phyloP scores from a whole-genome alignment of 805 yeast genomes.

The Suhomyces pyralidae region DNA sequence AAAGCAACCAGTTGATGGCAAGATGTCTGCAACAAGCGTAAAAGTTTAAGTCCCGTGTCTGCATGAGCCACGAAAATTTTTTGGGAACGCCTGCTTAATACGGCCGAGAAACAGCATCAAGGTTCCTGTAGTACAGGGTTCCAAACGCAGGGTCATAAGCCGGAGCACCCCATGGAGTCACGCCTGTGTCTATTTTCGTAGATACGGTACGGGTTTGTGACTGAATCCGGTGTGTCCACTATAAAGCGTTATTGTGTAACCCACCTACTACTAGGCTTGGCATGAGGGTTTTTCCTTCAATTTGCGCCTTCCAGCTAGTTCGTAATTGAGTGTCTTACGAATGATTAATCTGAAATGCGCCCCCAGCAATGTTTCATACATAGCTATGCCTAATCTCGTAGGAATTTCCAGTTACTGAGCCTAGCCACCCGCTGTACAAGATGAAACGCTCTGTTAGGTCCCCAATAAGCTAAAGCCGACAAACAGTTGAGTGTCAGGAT shows the following conservation, averaged over 20 bases:
- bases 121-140: background rate
- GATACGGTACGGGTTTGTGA: background rate
- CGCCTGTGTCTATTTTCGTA: background rate
- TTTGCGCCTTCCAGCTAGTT: background rate
- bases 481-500: too few species aligned
- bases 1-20: background rate
- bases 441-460: background rate
- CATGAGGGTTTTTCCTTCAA: background rate
- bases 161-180: background rate
- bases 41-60: background rate
- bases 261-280: background rate
- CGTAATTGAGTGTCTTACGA: background rate
- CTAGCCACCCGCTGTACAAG: background rate
- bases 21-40: background rate
- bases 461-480: background rate
- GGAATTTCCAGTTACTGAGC: background rate
- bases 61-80: background rate
- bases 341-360: background rate
- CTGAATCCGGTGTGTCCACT: background rate
- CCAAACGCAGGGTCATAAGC: background rate
- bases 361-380: background rate
- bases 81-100: background rate
- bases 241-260: background rate
- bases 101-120: background rate
- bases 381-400: background rate